Conservation (phyloP, 768 basidiomycete genomes). For the Russula earlei region DNA sequence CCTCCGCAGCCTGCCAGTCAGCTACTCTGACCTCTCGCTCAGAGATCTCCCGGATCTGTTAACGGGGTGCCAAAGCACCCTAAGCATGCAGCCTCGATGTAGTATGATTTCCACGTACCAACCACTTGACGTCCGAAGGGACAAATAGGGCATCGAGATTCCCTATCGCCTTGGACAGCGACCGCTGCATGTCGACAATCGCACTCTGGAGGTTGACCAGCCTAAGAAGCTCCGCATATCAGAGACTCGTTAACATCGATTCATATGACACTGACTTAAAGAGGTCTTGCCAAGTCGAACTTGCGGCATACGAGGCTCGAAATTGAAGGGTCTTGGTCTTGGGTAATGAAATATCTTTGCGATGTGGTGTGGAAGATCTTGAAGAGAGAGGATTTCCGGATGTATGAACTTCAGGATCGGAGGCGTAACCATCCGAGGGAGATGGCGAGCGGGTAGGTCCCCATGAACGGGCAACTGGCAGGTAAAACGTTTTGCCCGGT, state of each 20-base stretch:
- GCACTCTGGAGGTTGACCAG: constrained; percentile 44
- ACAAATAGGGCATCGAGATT: constrained; percentile 41
- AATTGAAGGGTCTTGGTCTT: background rate
- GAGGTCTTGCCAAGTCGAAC: constrained; percentile 58
- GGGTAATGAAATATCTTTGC: constrained; percentile 6
- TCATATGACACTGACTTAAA: constrained; percentile 44
- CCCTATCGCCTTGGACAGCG: constrained; percentile 38
- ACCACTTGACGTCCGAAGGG: constrained; percentile 8
- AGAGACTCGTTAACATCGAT: background rate
- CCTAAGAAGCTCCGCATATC: constrained; percentile 26
- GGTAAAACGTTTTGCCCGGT: constrained; percentile 48
- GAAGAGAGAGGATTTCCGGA: constrained; percentile 19
- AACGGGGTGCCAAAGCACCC: constrained; percentile 22
- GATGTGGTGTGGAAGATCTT: constrained; percentile 1
- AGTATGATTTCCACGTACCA: constrained; percentile 7
- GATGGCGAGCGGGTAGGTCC: constrained; percentile 39
- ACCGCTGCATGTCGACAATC: constrained; percentile 41
- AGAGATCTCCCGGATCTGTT: constrained; percentile 58
- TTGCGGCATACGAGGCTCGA: constrained; percentile 30
- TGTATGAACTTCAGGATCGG: constrained; percentile 56
- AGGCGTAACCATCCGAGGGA: constrained; percentile 55
- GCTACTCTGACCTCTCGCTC: constrained; percentile 53
- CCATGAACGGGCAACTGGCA: constrained; percentile 31
- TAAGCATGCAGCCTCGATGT: background rate
- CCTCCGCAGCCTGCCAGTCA: constrained; percentile 21